Conservation (phyloP, 2,329 filamentous ascomycete genomes). For the Fusarium camptoceras region DNA sequence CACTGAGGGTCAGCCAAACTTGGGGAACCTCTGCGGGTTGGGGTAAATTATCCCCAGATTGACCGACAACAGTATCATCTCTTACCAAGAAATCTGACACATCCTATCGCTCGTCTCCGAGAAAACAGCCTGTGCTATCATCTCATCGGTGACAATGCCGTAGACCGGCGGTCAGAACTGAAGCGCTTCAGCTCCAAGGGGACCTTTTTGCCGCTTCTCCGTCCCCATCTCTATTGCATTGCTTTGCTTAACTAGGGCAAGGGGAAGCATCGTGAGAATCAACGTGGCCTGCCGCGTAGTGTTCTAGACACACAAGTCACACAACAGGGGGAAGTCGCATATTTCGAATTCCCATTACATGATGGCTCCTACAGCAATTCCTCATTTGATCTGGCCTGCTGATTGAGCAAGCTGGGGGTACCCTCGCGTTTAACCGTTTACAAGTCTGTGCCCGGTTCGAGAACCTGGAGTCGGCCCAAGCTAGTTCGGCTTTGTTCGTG, state of each 20-base stretch:
- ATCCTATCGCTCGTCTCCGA: constrained; percentile 7
- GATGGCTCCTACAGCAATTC: constrained; percentile 25
- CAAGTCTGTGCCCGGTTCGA: constrained; percentile 31
- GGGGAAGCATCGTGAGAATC: constrained; percentile 18
- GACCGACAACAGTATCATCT: constrained; percentile 8
- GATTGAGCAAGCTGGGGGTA: constrained; percentile 22
- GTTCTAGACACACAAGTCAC: constrained; percentile 6
- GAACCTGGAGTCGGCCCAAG: constrained; percentile 23
- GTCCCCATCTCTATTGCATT: not conserved
- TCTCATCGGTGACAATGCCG: constrained; percentile 4
- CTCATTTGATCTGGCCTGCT: constrained; percentile 31
- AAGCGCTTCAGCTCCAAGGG: not conserved
- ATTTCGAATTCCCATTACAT: constrained; percentile 38
- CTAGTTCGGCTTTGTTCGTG: constrained; percentile 13
- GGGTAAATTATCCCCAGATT: constrained; percentile 8
- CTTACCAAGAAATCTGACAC: constrained; percentile 19
- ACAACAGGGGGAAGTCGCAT: constrained; percentile 15
- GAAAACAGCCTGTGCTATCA: not conserved
- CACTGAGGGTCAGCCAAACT: not conserved
- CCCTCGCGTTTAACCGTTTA: constrained; percentile 28
- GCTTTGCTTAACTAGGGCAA: not conserved
- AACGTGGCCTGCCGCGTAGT: constrained; percentile 1
- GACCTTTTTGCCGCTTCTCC: not conserved
- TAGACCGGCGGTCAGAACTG: constrained; percentile 33
- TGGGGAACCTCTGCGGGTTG: constrained; percentile 10